phyloP scores from a whole-genome alignment of 2,329 filamentous ascomycete species.

The Cladobotryum protrusum region DNA sequence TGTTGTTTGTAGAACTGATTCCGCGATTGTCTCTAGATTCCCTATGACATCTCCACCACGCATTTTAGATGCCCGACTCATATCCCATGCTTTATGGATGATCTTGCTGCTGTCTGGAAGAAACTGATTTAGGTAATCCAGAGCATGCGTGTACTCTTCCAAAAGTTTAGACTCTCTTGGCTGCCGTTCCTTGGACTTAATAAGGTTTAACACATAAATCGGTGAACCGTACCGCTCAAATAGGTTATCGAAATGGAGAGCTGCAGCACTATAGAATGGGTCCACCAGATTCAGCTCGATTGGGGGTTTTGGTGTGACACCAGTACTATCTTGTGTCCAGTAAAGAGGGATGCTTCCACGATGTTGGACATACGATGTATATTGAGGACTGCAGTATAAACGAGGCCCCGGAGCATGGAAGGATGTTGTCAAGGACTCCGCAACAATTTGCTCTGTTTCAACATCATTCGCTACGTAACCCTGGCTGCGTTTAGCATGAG shows the following conservation, averaged over 20 bases:
- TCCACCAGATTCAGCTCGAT: conserved; percentile 95
- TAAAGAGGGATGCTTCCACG: conserved; percentile 93
- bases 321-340: conserved; percentile 95
- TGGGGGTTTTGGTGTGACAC: conserved; percentile 91
- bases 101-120: conserved; percentile 79
- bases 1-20: conserved; percentile 76
- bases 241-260: conserved; percentile 88
- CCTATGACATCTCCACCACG: conserved; percentile 91
- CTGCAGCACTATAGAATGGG: conserved; percentile 89
- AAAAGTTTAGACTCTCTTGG: conserved; percentile 89
- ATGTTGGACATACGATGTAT: conserved; percentile 95
- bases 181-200: conserved; percentile 81
- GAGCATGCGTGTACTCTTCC: conserved; percentile 77
- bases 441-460: conserved; percentile 97
- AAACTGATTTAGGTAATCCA: conserved; percentile 92
- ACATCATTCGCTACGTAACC: conserved; percentile 98
- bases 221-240: conserved; percentile 91
- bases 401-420: conserved; percentile 86
- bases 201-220: conserved; percentile 84
- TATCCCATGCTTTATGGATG: conserved; percentile 93
- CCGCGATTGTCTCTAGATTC: conserved; percentile 82
- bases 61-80: conserved; percentile 91
- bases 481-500: conserved; percentile 19
- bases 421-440: conserved; percentile 87
- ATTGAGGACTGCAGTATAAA: conserved; percentile 81